A percentile compares a stretch with the other conserved stretches of the same genome.
phyloP scores from a whole-genome alignment of 1,284 basidiomycete species.

The Ceratobasidium sp. region DNA sequence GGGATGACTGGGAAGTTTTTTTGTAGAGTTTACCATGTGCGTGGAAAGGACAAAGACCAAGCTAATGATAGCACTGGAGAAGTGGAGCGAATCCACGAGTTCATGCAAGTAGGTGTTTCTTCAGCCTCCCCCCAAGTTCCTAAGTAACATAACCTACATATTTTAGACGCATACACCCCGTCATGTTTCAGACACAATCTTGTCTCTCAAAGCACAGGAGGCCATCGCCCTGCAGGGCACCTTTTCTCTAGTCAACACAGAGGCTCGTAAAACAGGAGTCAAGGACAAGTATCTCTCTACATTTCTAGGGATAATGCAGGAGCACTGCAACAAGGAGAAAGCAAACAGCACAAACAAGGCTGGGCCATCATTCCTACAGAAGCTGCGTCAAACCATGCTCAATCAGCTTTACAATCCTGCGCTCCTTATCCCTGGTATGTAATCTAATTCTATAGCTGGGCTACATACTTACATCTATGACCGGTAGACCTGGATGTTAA shows the following conservation, averaged over 20 bases:
- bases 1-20: slow-evolving; percentile 56
- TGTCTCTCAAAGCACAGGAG: background rate
- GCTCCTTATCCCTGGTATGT: slow-evolving; percentile 46
- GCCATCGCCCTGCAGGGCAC: background rate
- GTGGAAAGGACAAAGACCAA: slow-evolving; percentile 46
- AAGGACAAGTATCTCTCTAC: background rate
- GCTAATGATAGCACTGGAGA: background rate
- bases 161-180: background rate
- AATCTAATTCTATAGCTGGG: background rate
- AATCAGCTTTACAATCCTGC: slow-evolving; percentile 44
- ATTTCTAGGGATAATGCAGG: background rate
- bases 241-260: background rate
- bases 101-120: background rate
- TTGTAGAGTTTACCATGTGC: slow-evolving; percentile 56
- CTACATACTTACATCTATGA: too few relatives aligned
- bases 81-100: background rate
- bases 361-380: background rate
- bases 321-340: background rate
- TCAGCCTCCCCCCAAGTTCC: too few relatives aligned
- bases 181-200: background rate
- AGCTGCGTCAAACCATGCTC: background rate
- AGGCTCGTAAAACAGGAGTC: background rate
- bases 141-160: background rate
- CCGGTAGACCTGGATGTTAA: slow-evolving; percentile 52
- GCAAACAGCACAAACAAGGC: background rate